Conservation (phyloP, 2,329 filamentous ascomycete species). For the Clathrospora elynae region DNA sequence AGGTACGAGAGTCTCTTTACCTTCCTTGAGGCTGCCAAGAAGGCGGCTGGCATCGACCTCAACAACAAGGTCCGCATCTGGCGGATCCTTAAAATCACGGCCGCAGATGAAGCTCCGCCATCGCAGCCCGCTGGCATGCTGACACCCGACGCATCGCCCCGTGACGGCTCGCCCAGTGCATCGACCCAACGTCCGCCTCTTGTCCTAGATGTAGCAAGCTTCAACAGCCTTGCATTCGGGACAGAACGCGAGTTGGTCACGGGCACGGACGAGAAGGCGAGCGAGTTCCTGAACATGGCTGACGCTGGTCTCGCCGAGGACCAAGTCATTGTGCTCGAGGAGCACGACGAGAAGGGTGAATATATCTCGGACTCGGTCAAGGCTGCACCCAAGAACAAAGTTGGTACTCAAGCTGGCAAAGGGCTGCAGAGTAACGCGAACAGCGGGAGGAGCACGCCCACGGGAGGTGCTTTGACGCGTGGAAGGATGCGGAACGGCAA, state of each 20-base stretch:
- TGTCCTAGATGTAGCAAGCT: conserved; percentile 66
- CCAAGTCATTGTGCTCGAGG: conserved; percentile 82
- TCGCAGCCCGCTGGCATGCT: conserved; percentile 47
- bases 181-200: conserved; percentile 54
- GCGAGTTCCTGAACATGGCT: conserved; percentile 70
- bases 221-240: conserved; percentile 66
- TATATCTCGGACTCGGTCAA: conserved; percentile 58
- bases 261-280: conserved; percentile 70
- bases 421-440: conserved; percentile 49
- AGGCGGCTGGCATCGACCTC: conserved; percentile 67
- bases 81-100: conserved; percentile 61
- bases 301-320: conserved; percentile 71
- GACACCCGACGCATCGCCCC: conserved; percentile 53
- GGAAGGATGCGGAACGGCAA: conserved; percentile 73
- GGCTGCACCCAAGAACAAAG: conserved; percentile 52
- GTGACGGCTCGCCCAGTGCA: conserved; percentile 50
- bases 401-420: conserved; percentile 43
- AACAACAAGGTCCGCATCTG: conserved; percentile 78
- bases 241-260: conserved; percentile 68
- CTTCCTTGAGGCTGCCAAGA: conserved; percentile 79
- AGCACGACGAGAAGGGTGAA: conserved; percentile 62
- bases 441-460: conserved; percentile 72
- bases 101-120: conserved; percentile 40
- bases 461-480: conserved; percentile 67
- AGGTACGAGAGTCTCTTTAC: conserved; percentile 70